A percentile compares a stretch with the other conserved stretches of the same genome.
Evolutionary conservation across 1,284 basidiomycete species (phyloP).

Genomic region (Rhodofomes roseus): DNA sequence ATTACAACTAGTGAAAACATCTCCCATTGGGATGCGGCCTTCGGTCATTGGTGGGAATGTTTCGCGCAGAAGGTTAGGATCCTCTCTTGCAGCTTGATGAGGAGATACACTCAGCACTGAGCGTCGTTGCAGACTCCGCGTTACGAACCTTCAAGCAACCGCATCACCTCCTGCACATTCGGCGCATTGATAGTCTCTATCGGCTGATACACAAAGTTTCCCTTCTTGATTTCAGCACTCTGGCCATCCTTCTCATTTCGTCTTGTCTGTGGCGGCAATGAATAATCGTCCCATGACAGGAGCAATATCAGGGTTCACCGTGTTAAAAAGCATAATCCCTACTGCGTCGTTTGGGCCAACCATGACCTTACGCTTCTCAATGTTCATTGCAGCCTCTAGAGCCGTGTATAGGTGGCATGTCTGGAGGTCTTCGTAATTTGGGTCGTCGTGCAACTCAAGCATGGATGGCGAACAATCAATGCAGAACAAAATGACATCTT

Average conservation of each 20-base stretch:
- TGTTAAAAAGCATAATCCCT: conserved; percentile 91
- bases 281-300: not conserved
- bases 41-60: conserved; percentile 59
- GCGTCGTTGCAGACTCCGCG: not conserved
- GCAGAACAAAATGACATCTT: conserved; percentile 87
- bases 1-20: conserved; percentile 85
- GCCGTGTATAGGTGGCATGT: conserved; percentile 68
- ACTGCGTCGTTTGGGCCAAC: conserved; percentile 85
- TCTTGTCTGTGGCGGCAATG: conserved; percentile 24
- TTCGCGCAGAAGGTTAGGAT: conserved; percentile 49
- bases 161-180: conserved; percentile 71
- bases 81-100: conserved; percentile 49
- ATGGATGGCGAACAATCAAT: conserved; percentile 92
- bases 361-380: conserved; percentile 88
- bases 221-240: conserved; percentile 71
- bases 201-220: conserved; percentile 73
- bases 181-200: conserved; percentile 79
- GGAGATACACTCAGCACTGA: not conserved
- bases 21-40: conserved; percentile 66
- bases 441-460: conserved; percentile 68
- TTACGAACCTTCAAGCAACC: conserved; percentile 62
- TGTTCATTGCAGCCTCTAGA: conserved; percentile 78
- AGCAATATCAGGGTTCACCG: conserved; percentile 50
- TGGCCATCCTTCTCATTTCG: conserved; percentile 47
- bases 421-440: conserved; percentile 54